Evolutionary conservation across 1,139 yeast genomes (phyloP), one percentile per base, ranked within the genome.

Genomic region (Hansenula sp.): DNA sequence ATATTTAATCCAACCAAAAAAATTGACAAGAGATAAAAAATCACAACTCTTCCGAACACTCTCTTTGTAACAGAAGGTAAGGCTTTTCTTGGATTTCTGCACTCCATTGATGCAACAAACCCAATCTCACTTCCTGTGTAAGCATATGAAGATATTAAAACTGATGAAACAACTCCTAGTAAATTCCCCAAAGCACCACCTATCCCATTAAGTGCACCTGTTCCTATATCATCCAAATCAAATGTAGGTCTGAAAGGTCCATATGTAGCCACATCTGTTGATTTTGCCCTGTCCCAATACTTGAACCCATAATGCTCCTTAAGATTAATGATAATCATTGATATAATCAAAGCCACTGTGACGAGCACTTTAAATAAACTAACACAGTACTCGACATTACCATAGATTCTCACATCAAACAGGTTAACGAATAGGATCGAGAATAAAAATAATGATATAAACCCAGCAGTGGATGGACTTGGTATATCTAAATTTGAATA

Each of bases 61-160:
- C 83, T 69, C 50, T 71, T 77, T 1, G 95, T 82, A 0, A 95
- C 95, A 13, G 81, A 74, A 2, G 95, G 95, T 21, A 87, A 67
- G 0, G 94, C 79, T 47, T 75, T 77, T 46, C 95, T 71, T 1
- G 96, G 95, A 51, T 85, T 83, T 46, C 82, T 71, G 11, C 92
- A 86, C 59, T 88, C 96, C 57, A 92, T 86, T 2, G 95, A 92
- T 1, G 95, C 90, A 44, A 87, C 78, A 50, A 85, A 82, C 21
- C 87, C 94, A 46, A 83, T 79, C 52, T 86, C 95, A 0, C 90
- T 81, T 0, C 95, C 95, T 42, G 82, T 77, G 53, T 81, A 86
- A 0, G 94, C 82, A 55, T 82, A 84, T 0, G 86, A 71, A 0
- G 89, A 82, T 21, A 79, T 76, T 39, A 79, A 65, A 1, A 79